These are phyloP conservation scores for Podospora anserina DNA, from an alignment of 495 filamentous ascomycete species.

Conservation along the genomic window DNA sequence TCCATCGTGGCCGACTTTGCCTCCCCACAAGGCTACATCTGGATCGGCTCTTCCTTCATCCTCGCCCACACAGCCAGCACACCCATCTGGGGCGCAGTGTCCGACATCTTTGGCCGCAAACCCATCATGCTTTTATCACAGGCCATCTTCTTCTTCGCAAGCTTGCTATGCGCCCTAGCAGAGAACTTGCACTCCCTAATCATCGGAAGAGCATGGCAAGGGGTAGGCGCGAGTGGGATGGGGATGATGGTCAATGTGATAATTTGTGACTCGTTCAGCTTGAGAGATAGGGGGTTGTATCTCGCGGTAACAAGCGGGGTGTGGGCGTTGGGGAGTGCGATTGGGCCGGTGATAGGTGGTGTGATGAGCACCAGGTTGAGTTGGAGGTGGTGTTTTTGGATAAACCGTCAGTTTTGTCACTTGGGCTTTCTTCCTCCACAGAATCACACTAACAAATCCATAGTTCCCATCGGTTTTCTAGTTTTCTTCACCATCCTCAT, in stretches of 20 bases:
- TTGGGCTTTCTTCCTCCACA: background rate
- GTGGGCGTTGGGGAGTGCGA: slow-evolving; percentile 50
- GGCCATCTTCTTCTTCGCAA: slow-evolving; percentile 66
- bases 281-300: slow-evolving; percentile 58
- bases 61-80: slow-evolving; percentile 63
- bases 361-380: slow-evolving; percentile 49
- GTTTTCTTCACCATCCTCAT: slow-evolving; percentile 63
- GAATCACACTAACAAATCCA: background rate
- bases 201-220: slow-evolving; percentile 69
- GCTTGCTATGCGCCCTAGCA: slow-evolving; percentile 64
- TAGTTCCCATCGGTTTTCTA: slow-evolving; percentile 62
- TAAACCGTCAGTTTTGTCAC: slow-evolving; percentile 46
- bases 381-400: slow-evolving; percentile 67
- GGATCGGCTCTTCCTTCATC: slow-evolving; percentile 69
- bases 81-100: slow-evolving; percentile 72
- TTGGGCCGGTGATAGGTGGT: slow-evolving; percentile 61
- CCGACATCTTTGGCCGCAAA: slow-evolving; percentile 80
- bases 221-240: slow-evolving; percentile 71
- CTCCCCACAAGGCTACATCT: slow-evolving; percentile 62
- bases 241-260: slow-evolving; percentile 72
- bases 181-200: slow-evolving; percentile 66
- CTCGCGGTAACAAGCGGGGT: slow-evolving; percentile 41
- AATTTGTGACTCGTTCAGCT: slow-evolving; percentile 71
- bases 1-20: slow-evolving; percentile 59
- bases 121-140: slow-evolving; percentile 67